phyloP scores from a whole-genome alignment of 2,329 filamentous ascomycete species.

The Beauveria asiatica region DNA sequence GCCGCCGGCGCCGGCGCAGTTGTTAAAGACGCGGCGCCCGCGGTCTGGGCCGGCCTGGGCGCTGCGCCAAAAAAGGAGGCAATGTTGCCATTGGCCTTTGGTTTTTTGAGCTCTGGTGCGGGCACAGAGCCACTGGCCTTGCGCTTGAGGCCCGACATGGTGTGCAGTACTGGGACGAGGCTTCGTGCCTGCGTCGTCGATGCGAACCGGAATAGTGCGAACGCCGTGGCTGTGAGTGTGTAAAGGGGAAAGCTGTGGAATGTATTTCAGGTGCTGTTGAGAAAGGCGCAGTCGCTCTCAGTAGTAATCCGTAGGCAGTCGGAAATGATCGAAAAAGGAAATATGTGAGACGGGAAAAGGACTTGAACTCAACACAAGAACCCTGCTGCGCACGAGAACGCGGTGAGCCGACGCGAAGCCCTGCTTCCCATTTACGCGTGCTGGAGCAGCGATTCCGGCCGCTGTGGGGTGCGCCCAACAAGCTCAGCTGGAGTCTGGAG shows the following conservation, averaged over 20 bases:
- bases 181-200: background rate
- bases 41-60: slow-evolving; percentile 43
- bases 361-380: background rate
- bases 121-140: slow-evolving; percentile 45
- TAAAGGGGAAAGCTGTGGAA: background rate
- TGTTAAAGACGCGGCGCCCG: slow-evolving; percentile 21
- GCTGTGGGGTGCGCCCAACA: background rate
- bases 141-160: slow-evolving; percentile 56
- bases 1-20: slow-evolving; percentile 24
- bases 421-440: slow-evolving; percentile 7
- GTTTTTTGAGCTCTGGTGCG: slow-evolving; percentile 54
- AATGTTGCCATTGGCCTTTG: slow-evolving; percentile 69
- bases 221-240: slow-evolving; percentile 1
- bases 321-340: background rate
- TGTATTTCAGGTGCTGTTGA: background rate
- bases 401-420: slow-evolving; percentile 3
- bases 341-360: background rate
- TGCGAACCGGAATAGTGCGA: background rate
- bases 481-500: background rate
- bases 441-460: background rate
- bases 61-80: slow-evolving; percentile 74
- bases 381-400: background rate
- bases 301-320: background rate
- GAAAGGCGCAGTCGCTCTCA: background rate
- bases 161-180: background rate